These are phyloP conservation scores for Coniochaeta sp. DNA, from an alignment of 2,329 filamentous ascomycete genomes.

Conservation along the genomic window DNA sequence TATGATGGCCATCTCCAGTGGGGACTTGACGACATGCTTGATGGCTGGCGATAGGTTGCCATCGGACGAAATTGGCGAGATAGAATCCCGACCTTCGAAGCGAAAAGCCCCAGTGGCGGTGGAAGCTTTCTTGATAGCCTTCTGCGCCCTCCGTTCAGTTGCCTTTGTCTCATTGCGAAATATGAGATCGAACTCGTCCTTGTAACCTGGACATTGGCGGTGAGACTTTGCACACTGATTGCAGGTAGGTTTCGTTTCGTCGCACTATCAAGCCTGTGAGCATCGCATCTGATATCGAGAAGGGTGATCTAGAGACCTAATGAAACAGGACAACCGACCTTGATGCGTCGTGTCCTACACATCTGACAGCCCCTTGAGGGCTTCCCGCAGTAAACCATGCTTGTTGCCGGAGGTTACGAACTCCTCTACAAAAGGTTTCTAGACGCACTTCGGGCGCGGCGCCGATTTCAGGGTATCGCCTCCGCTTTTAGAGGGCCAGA, in stretches of 20 bases:
- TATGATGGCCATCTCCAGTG: conserved; percentile 18
- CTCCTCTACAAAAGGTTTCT: not conserved
- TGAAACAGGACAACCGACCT: conserved; percentile 40
- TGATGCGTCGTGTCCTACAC: conserved; percentile 66
- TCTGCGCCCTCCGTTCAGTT: conserved; percentile 54
- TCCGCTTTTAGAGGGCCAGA: not conserved
- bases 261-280: conserved; percentile 40
- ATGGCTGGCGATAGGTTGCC: conserved; percentile 10
- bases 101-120: conserved; percentile 26
- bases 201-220: conserved; percentile 58
- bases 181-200: conserved; percentile 64
- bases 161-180: conserved; percentile 67
- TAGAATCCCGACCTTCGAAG: conserved; percentile 11
- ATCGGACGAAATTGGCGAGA: not conserved
- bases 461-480: not conserved
- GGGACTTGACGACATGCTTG: conserved; percentile 12
- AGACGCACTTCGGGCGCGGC: not conserved
- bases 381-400: conserved; percentile 60
- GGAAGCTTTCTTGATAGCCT: conserved; percentile 37
- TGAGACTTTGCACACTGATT: conserved; percentile 57
- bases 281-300: not conserved
- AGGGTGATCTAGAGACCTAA: not conserved
- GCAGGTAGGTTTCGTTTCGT: conserved; percentile 59
- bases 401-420: conserved; percentile 4
- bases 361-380: conserved; percentile 65